Conservation (phyloP, 345 rosid genomes). For the Boechera stricta region DNA sequence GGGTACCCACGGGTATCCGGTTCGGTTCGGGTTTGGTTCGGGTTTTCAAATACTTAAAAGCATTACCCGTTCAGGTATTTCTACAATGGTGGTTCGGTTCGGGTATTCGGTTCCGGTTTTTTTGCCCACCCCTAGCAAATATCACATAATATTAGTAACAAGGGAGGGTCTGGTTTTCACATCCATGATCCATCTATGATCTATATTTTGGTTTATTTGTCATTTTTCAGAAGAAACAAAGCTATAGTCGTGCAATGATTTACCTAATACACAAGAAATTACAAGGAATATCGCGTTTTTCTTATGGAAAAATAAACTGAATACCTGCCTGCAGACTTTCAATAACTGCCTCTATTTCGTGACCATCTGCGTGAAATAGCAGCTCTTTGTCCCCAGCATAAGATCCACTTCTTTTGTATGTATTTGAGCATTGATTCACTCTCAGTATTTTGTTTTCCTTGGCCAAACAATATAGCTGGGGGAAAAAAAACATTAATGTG, state of each 20-base stretch:
- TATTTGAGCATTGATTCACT: conserved; percentile 50
- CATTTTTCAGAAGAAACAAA: conserved; percentile 23
- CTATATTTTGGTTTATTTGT: background rate
- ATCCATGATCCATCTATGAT: background rate
- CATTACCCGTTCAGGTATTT: no score
- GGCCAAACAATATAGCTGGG: conserved; percentile 62
- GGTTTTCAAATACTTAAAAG: no score
- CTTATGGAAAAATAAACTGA: conserved; percentile 4
- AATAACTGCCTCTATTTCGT: conserved; percentile 45
- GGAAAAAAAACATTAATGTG: conserved; percentile 36
- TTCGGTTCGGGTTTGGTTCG: no score
- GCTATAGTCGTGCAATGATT: background rate
- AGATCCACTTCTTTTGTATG: conserved; percentile 29
- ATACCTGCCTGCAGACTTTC: conserved; percentile 66
- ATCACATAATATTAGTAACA: conserved; percentile 31
- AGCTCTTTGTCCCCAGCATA: conserved; percentile 44
- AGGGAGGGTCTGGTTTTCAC: conserved; percentile 9
- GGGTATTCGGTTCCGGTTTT: no score
- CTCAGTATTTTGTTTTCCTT: conserved; percentile 61
- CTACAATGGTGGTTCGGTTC: no score
- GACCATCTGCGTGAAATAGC: conserved; percentile 38
- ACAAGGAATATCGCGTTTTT: background rate
- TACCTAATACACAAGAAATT: conserved; percentile 10
- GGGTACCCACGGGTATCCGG: no score
- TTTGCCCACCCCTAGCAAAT: background rate